Evolutionary conservation across 2,329 filamentous ascomycete species (phyloP).

Genomic region (Fusarium tupiense): DNA sequence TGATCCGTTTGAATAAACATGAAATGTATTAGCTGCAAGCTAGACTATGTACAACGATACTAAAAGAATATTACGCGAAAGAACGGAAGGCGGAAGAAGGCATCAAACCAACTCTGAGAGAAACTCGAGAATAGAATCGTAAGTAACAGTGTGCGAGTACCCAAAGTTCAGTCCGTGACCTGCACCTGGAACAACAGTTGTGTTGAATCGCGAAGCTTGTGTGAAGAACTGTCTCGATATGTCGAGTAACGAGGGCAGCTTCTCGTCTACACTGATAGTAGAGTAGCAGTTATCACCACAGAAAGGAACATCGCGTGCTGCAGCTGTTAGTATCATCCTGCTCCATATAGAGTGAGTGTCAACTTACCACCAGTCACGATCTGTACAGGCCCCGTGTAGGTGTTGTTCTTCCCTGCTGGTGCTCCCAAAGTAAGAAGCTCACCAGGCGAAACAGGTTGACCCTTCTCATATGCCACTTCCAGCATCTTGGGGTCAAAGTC

Average conservation of each 20-base stretch:
- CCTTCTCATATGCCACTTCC: constrained; percentile 54
- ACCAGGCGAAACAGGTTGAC: constrained; percentile 66
- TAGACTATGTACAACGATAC: neutral
- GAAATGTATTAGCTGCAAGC: neutral
- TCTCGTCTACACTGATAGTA: constrained; percentile 50
- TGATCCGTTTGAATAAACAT: neutral
- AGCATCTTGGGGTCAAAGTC: constrained; percentile 66
- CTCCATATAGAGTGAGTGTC: neutral
- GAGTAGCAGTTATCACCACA: constrained; percentile 69
- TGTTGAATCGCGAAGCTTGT: constrained; percentile 59
- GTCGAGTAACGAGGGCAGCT: constrained; percentile 55
- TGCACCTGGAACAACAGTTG: constrained; percentile 63
- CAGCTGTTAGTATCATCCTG: constrained; percentile 5
- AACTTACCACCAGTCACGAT: constrained; percentile 65
- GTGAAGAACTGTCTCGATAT: constrained; percentile 54
- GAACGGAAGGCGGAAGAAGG: neutral
- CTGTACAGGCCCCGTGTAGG: constrained; percentile 64
- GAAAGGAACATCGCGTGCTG: constrained; percentile 62
- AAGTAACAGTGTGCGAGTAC: constrained; percentile 48
- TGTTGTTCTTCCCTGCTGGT: constrained; percentile 46
- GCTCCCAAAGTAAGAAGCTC: constrained; percentile 66
- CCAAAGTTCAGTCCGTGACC: constrained; percentile 63
- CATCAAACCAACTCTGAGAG: constrained; percentile 32
- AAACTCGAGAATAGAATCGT: constrained; percentile 52
- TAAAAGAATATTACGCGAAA: neutral